Evolutionary conservation across 768 basidiomycete species (phyloP), one percentile per base, ranked within the genome.

Genomic region (Suillus subaureus): DNA sequence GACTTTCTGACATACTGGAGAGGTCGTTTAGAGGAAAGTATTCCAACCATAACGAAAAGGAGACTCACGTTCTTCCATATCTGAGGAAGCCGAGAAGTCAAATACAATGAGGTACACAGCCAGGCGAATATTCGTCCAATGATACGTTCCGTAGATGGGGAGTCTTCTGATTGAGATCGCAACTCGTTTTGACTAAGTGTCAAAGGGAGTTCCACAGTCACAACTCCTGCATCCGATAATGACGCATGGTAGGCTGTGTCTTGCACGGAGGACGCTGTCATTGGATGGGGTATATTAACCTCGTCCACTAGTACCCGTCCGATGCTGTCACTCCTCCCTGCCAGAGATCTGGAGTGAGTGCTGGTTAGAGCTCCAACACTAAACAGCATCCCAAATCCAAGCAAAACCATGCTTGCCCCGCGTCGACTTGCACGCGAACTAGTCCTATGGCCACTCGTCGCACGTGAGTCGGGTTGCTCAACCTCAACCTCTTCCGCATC

Each of bases 1-100:
- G 95, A 97, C 82, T 96, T 94, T 63, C 96, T 85, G 63, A 85
- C 88, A 73, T 85, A 96, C 94, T 97, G 70, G 16, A 61, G 37
- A 28, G 9, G 23, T 65, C 21, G 26, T 8, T 67, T 33, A 58
- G 62, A 67, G 1, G 61, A 37, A 52, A 56, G 12, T 56, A 65
- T 56, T 61, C 43, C 43, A 39, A 64, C 18, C 9, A 43, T 54
- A 52, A 26, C 28, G 57, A 39, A 35, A 60, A 26, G 37, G 52
- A 31, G 43, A 88, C 94, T 75, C 76, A 97, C 96, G 73, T 98
- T 98, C 78, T 96, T 97, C 97, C 97, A 99, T 68, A 99, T 97
- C 77, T 99, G 97, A 26, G 97, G 97, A 71, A 99, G 78, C 66
- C 97, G 87, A 4, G 92, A 93, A 4, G 97, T 98, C 42, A 99